Base-by-base conservation (phyloP, 768 basidiomycete genomes). In the Wakefieldia striispora region DNA sequence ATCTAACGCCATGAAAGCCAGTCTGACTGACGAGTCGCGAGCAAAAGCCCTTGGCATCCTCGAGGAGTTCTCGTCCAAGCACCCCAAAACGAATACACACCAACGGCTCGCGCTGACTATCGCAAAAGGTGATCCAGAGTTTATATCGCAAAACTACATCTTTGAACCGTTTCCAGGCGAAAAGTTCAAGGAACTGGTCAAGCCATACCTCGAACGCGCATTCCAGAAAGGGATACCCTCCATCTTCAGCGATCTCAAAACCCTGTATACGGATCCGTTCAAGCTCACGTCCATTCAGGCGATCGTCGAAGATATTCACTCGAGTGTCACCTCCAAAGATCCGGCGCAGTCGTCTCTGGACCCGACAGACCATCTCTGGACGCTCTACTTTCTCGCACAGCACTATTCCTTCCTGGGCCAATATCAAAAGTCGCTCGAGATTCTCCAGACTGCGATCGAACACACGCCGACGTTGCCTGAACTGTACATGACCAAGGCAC, bases 381-480 rank as follows among this genome's bases (percentile, higher is more conserved):
- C 88, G 10, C 80, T 97, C 34, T 98, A 95, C 72, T 97, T 89
- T 76, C 84, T 98, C 43, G 86, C 93, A 0, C 91, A 95, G 59
- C 94, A 95, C 63, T 77, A 91, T 61, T 88, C 90, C 0, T 80
- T 78, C 62, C 72, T 90, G 2, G 74, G 76, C 1, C 61, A 68
- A 39, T 59, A 75, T 40, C 50, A 57, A 19, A 67, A 59, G 42
- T 81, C 94, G 0, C 70, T 95, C 9, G 69, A 75, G 14, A 70
- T 88, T 6, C 73, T 98, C 14, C 74, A 82, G 16, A 53, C 62
- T 3, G 94, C 92, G 4, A 67, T 93, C 17, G 59, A 70, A 19
- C 97, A 98, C 62, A 97, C 97, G 0, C 97, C 97, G 0, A 95
- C 94, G 0, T 73, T 99, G 0, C 95, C 97, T 0, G 97, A 99